These are phyloP conservation scores for Ogataea siamensis DNA, from an alignment of 805 yeast genomes.

Conservation along the genomic window DNA sequence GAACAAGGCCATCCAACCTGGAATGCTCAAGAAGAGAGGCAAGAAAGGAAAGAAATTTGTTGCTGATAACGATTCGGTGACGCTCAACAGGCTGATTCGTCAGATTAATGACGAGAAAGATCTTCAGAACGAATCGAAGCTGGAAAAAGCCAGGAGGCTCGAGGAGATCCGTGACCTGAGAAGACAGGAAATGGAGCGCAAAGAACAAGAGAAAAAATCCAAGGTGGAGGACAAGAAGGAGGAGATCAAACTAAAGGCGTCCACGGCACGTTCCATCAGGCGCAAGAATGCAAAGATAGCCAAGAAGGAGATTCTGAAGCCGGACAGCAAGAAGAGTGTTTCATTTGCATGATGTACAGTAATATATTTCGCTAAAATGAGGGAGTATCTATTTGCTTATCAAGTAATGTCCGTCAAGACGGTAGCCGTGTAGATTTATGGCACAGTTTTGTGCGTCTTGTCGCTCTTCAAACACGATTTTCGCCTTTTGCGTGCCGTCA, in stretches of 20 bases:
- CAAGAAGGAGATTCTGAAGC: constrained; percentile 26
- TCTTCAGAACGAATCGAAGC: constrained; percentile 75
- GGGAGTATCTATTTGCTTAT: constrained; percentile 7
- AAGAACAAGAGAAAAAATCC: constrained; percentile 65
- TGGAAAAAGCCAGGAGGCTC: constrained; percentile 84
- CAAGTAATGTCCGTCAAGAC: constrained; percentile 14
- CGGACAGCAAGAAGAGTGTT: constrained; percentile 40
- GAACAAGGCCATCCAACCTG: constrained; percentile 84
- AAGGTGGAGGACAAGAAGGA: constrained; percentile 74
- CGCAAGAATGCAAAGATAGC: constrained; percentile 49
- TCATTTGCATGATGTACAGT: constrained; percentile 42
- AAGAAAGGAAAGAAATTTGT: constrained; percentile 85
- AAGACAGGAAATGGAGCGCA: constrained; percentile 81
- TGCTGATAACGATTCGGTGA: constrained; percentile 61
- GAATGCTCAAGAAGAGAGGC: constrained; percentile 69
- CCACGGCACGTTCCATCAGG: constrained; percentile 65
- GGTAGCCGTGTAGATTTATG: constrained; percentile 25
- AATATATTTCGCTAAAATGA: neutral
- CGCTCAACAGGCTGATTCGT: constrained; percentile 67
- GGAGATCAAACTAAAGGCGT: constrained; percentile 72
- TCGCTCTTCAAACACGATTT: constrained; percentile 15
- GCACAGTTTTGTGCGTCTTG: constrained; percentile 23
- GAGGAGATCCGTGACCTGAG: constrained; percentile 88
- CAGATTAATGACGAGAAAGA: constrained; percentile 83
- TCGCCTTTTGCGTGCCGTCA: constrained; percentile 10